phyloP scores from a whole-genome alignment of 345 rosid genomes.

The Boechera retrofracta region DNA sequence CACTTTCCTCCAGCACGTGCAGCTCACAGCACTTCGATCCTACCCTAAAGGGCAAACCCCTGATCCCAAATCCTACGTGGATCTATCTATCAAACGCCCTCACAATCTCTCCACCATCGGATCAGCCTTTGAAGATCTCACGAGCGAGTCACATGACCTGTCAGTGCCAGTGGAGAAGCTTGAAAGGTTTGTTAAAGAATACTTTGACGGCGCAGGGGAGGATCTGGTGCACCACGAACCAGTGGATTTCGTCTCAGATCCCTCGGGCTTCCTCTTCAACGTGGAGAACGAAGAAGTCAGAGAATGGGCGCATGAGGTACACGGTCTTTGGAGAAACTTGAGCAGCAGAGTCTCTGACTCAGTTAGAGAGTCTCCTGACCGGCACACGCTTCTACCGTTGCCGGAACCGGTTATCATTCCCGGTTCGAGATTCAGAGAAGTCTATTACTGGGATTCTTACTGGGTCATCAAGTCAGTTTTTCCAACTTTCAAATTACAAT shows the following conservation, averaged over 20 bases:
- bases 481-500: background rate
- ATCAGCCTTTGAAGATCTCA: constrained; percentile 60
- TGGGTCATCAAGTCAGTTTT: constrained; percentile 93
- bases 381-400: constrained; percentile 80
- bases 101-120: constrained; percentile 50
- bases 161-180: constrained; percentile 46
- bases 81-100: constrained; percentile 62
- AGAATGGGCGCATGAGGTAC: constrained; percentile 85
- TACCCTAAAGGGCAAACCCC: constrained; percentile 47
- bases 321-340: constrained; percentile 78
- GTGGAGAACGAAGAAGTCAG: constrained; percentile 70
- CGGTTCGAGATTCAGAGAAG: constrained; percentile 87
- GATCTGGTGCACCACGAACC: constrained; percentile 65
- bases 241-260: constrained; percentile 66
- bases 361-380: constrained; percentile 56
- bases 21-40: constrained; percentile 60
- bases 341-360: constrained; percentile 61
- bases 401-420: constrained; percentile 71
- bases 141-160: constrained; percentile 45
- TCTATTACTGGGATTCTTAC: constrained; percentile 96
- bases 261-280: constrained; percentile 64
- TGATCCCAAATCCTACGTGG: constrained; percentile 75
- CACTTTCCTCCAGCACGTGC: constrained; percentile 70
- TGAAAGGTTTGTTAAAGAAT: constrained; percentile 30
- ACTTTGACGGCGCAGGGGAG: constrained; percentile 61